Evolutionary conservation across 2,329 filamentous ascomycete genomes (phyloP), one percentile per base, ranked within the genome.

Genomic region (Trichoderma polysporum): DNA sequence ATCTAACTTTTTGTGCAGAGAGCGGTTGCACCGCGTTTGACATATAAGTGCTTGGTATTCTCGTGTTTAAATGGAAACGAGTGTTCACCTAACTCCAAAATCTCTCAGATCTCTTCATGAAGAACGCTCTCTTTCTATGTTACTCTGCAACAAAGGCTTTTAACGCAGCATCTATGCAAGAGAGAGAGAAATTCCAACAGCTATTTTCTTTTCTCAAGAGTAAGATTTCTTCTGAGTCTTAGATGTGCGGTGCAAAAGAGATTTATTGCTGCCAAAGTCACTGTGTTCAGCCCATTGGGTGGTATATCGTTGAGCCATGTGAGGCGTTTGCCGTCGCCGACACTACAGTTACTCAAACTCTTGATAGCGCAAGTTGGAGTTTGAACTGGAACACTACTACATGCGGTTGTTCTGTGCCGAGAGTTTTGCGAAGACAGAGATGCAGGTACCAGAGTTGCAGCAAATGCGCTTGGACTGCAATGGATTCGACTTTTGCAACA

Each of bases 181-280:
- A 45, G n/a, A 47, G 45, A 29, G 2, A 0, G 13, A 1, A 8
- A 19, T 10, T 33, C n/a, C 22, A 37, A 15, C 6, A 37, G 9
- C 1, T 52, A 15, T 27, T 19, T 33, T 10, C 33, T 13, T 3
- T 6, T 8, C n/a, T 29, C 49, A 9, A 53, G 22, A 22, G 4
- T 5, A 4, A 25, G 29, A 0, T 37, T 25, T 19, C 33, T 27
- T 33, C 17, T 27, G 37, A 3, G n/a, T n/a, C 22, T 17, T 57
- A 31, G 22, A 68, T 68, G 67, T 68, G 67, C 27, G 35, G 33
- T 9, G 64, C 57, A 56, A 62, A 58, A 12, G 63, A 68, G 19
- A 39, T 67, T 15, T 67, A 68, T 35, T 68, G 67, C 45, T 25
- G 64, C n/a, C 22, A 54, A 31, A 49, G 22, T 19, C n/a, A 27